Base-by-base conservation (phyloP, 2,329 filamentous ascomycete species). In the Lasiodiplodia citricola region DNA sequence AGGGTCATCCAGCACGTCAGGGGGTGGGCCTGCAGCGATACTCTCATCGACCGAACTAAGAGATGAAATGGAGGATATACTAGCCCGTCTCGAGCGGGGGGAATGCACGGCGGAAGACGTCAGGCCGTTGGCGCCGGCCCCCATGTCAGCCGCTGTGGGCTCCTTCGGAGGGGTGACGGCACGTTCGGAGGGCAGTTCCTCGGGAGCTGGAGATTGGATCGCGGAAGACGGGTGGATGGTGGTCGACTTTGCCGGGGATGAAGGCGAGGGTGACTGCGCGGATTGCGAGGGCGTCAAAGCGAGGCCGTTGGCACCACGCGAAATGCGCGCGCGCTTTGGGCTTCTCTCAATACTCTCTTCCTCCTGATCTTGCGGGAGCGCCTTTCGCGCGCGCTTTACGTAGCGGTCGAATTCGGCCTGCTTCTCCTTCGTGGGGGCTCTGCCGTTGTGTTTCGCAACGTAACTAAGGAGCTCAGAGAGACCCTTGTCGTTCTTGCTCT, bases 381-480 rank as follows among this genome's bases (percentile, higher is more conserved):
- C 47, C 31, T 52, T 64, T 50, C 51, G 52, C 31, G 60, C 60
- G 47, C 60, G 72, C 55, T 78, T 81, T 69, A 85, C 81, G 66
- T 79, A 80, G n/a, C 69, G 70, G 69, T 82, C 80, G 70, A 86
- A 86, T 35, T 74, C 72, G 23, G 52, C 44, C 37, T 76, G 80
- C 70, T 85, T 80, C 65, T 79, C 74, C 16, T 35, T 74, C 67
- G 2, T 80, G 81, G 44, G 79, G 75, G 25, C 74, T 79, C 67
- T 82, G 79, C 13, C 78, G 75, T 41, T 85, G 76, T 38, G 85
- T 79, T 8, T 62, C n/a, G 57, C 50, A 23, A 68, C 37, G 37
- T 79, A 78, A 47, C 83, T 77, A 7, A 86, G 77, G 4, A 84
- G 74, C 31, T 77, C 72, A 51, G 78, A 77, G 28, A 85, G 72